Evolutionary conservation across 345 rosid species (phyloP), one percentile per base, ranked within the genome.

Genomic region (Hevea brasiliensis): DNA sequence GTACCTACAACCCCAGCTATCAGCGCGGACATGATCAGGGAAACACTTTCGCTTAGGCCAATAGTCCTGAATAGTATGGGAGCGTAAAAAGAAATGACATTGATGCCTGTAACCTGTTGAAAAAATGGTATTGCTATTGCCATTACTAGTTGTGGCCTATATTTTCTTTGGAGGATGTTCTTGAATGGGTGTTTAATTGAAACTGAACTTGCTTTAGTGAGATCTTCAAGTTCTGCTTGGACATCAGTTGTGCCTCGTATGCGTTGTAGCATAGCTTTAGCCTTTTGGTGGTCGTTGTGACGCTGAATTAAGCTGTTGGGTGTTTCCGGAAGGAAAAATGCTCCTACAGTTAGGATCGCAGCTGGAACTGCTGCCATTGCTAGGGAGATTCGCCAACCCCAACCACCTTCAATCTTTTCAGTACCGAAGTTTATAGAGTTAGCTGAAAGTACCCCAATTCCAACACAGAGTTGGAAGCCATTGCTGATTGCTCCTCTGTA

Each of bases 351-450:
- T 40, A 90, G 84, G 65, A 91, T 75, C 44, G 84, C 57, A 12
- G 95, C 95, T 0, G 93, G 97, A 6, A 85, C 69, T 21, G 90
- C 94, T 0, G 92, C 89, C 80, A 88, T 71, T 62, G 93, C 89
- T 23, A 89, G 79, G 40, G 97, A 90, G 75, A 90, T 75, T 67
- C 94, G 82, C 98, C 93, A 90, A 1, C 94, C 98, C 83, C 85
- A 89, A 2, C 91, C 90, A 0, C 70, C 81, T 71, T 71, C 50
- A 63, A 93, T 88, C 89, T 87, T 88, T 71, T 90, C 81, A 0
- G 90, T 85, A 14, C 87, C 89, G 20, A 76, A 90, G 79, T 93
- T 93, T 11, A 85, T 82, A 6, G 88, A 18, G 72, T 87, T 88
- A 7, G 98, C 92, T 0, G 80, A 48, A 3, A 93, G 72, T 2